Conservation (phyloP, 352 stramenopile species). For the Pythium insidiosum region DNA sequence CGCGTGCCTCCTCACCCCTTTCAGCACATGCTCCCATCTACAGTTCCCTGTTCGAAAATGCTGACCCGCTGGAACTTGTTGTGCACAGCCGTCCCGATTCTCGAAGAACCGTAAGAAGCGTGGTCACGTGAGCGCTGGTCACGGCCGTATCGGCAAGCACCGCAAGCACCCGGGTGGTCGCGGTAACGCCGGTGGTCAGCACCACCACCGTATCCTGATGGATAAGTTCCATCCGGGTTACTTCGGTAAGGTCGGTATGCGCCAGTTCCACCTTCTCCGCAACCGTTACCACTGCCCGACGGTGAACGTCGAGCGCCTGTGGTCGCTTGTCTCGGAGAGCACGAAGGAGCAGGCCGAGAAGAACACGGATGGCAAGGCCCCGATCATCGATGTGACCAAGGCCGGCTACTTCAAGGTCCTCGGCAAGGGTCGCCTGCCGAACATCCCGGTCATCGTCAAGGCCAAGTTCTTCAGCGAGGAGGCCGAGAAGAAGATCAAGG, state of each 20-base stretch:
- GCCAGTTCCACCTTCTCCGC: conserved; percentile 97
- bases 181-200: conserved; percentile 99
- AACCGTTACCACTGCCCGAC: conserved; percentile 97
- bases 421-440: conserved; percentile 97
- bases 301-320: conserved; percentile 99
- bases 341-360: conserved; percentile 96
- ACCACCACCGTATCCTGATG: conserved; percentile 99
- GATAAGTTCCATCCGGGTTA: conserved; percentile 99
- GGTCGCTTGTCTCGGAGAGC: conserved; percentile 97
- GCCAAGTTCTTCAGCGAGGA: conserved; percentile 99
- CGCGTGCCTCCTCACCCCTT: no score
- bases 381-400: conserved; percentile 98
- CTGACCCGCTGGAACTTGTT: no score
- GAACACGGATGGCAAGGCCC: conserved; percentile 94
- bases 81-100: conserved; percentile 81
- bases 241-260: conserved; percentile 99
- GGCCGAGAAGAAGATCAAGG: conserved; percentile 99
- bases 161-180: conserved; percentile 99
- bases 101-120: conserved; percentile 99
- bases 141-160: conserved; percentile 99
- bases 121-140: conserved; percentile 98
- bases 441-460: conserved; percentile 99
- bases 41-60: no score
- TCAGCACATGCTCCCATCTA: neutral
- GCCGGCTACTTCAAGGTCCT: conserved; percentile 99